Percentiles rank a stretch among this genome's conserved stretches.
These are phyloP conservation scores for Cenchrus americanus DNA, from an alignment of 176 grass and related monocot species.

Conservation along the genomic window DNA sequence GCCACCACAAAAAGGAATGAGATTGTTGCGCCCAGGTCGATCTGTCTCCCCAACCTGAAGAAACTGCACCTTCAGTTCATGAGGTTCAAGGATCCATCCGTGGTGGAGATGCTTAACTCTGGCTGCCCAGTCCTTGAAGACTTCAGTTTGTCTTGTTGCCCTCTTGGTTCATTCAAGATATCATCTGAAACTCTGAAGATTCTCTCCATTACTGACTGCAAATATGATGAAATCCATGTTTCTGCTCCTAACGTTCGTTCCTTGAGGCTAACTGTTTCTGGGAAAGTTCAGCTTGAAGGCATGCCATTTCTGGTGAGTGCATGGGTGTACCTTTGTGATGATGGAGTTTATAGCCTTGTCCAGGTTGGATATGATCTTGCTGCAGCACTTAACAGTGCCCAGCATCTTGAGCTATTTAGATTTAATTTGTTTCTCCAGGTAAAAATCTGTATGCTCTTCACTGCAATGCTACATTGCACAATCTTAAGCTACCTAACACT, in stretches of 20 bases:
- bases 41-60: background rate
- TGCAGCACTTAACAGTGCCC: background rate
- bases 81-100: background rate
- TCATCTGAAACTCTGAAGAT: background rate
- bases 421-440: constrained; percentile 3
- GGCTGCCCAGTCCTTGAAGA: constrained; percentile 25
- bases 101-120: constrained; percentile 1
- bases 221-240: background rate
- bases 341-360: background rate
- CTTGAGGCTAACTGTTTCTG: constrained; percentile 1
- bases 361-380: background rate
- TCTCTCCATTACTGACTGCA: background rate
- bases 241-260: constrained; percentile 5
- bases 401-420: background rate
- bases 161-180: background rate
- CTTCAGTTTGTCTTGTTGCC: background rate
- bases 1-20: background rate
- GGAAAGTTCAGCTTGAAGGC: background rate
- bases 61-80: background rate
- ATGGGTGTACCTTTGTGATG: background rate
- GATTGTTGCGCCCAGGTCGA: background rate
- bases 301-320: constrained; percentile 26
- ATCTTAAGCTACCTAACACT: background rate
- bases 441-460: background rate
- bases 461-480: background rate